These are phyloP conservation scores for Pseudocercospora fuligena DNA, from an alignment of 2,329 filamentous ascomycete genomes.

Conservation along the genomic window DNA sequence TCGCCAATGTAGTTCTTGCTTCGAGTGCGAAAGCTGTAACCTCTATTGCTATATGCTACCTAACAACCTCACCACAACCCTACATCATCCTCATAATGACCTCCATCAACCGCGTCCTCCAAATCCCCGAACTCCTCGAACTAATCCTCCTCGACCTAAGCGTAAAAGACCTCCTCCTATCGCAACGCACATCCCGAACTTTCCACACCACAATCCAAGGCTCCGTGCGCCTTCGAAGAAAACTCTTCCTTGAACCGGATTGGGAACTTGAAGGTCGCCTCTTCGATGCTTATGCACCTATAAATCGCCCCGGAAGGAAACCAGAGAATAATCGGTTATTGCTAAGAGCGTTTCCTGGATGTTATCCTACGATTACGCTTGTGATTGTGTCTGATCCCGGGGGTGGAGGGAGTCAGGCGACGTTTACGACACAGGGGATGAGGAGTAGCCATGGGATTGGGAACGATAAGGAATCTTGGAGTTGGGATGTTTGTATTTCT, in stretches of 20 bases:
- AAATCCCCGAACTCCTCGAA: slow-evolving; percentile 47
- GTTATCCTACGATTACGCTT: slow-evolving; percentile 43
- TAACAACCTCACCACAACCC: not conserved
- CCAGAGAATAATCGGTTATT: slow-evolving; percentile 44
- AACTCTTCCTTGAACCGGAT: slow-evolving; percentile 43
- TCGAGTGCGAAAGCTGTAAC: not conserved
- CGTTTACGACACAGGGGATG: slow-evolving; percentile 10
- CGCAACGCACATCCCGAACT: slow-evolving; percentile 37
- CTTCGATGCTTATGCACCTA: slow-evolving; percentile 29
- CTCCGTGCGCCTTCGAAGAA: slow-evolving; percentile 37
- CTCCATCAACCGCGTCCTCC: slow-evolving; percentile 34
- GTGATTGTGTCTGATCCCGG: slow-evolving; percentile 28
- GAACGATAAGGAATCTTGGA: slow-evolving; percentile 36
- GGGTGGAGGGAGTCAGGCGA: slow-evolving; percentile 11
- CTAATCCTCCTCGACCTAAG: slow-evolving; percentile 42
- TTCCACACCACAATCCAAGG: slow-evolving; percentile 38
- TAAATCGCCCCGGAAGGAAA: slow-evolving; percentile 33
- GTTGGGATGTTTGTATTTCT: slow-evolving; percentile 41
- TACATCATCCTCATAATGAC: not conserved
- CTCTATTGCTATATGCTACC: not conserved
- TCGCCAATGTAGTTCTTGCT: not conserved
- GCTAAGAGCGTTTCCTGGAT: slow-evolving; percentile 39
- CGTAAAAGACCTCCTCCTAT: slow-evolving; percentile 40
- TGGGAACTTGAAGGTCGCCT: slow-evolving; percentile 37
- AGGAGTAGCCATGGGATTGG: slow-evolving; percentile 7